Conservation (phyloP, 2,329 filamentous ascomycete species). For the Graphiopsis chlorocephala region DNA sequence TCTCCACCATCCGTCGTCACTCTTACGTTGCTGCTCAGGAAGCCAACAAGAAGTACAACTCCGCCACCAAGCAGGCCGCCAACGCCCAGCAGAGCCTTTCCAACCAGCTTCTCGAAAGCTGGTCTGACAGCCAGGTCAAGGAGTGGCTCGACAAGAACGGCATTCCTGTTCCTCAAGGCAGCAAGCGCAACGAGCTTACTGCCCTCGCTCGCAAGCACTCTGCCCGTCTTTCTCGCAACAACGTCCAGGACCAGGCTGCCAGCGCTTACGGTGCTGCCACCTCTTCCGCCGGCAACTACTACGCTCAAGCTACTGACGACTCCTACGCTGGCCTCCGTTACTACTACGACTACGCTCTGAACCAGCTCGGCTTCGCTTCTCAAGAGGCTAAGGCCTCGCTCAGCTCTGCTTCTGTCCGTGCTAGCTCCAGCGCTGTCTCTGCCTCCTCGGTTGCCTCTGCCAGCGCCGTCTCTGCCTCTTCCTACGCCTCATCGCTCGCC, state of each 20-base stretch:
- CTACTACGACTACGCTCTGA: constrained; percentile 44
- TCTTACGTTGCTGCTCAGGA: constrained; percentile 54
- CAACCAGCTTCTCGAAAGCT: constrained; percentile 81
- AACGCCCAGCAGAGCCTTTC: constrained; percentile 71
- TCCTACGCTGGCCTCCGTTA: constrained; percentile 38
- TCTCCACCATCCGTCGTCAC: constrained; percentile 87
- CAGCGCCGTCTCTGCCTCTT: constrained; percentile 18
- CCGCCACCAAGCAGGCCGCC: constrained; percentile 54
- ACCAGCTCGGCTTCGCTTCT: constrained; percentile 45
- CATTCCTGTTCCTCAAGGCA: constrained; percentile 87
- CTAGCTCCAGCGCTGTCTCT: constrained; percentile 21
- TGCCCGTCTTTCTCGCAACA: constrained; percentile 60
- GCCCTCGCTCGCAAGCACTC: constrained; percentile 87
- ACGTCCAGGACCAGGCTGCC: constrained; percentile 54
- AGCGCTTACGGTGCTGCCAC: constrained; percentile 46
- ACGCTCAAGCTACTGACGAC: constrained; percentile 70
- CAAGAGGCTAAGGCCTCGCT: constrained; percentile 36
- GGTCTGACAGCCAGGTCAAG: constrained; percentile 88
- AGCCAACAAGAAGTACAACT: constrained; percentile 59
- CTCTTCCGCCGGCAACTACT: constrained; percentile 67
- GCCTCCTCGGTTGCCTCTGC: constrained; percentile 32
- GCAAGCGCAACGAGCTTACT: constrained; percentile 82
- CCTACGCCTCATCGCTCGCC: constrained; percentile 32
- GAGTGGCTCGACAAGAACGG: constrained; percentile 89
- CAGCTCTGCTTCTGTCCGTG: constrained; percentile 34